Base-by-base conservation (phyloP, 1,139 yeast species). In the Geotrichum candidum region DNA sequence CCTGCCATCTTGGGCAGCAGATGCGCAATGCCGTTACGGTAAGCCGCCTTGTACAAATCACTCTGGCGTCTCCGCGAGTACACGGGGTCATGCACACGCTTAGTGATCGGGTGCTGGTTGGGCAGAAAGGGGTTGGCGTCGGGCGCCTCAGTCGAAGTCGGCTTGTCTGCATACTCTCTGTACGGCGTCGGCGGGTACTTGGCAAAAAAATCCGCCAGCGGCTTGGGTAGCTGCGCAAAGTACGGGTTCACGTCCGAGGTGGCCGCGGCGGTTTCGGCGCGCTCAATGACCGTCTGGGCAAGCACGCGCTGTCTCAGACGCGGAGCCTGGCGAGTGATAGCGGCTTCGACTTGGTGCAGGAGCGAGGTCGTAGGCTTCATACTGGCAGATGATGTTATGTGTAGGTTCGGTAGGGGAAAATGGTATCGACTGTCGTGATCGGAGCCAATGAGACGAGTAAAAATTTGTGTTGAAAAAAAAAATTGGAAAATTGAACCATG, bases 111-210 rank as follows among this genome's bases (percentile, higher is more conserved):
- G 74, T 92, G 91, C 71, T 83, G 87, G 73, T 90, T 91, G 33
- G 96, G 87, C 62, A 90, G 75, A 73, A 94, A 94, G 60, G 99
- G 99, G 74, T 94, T 94, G 69, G 90, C 88, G 63, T 82, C 81
- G 27, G 84, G 82, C 57, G 90, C 92, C 58, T 78, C 78, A 27
- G 88, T 84, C 41, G 83, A 77, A 5, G 89, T 83, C 60, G 96
- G 88, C 66, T 80, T 82, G 2, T 78, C 75, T 9, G 89, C 78
- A 74, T 91, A 92, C 67, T 81, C 73, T 38, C 81, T 81, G 73
- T 84, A 84, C n/a, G 96, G 94, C 52, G 87, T 78, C 18, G 98
- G 98, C 53, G 98, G 98, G 71, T 85, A 89, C 73, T 84, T 86
- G 62, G 84, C 78, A 77, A 92, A 91, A 75, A 92, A 92, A 69